A percentile compares a stretch with the other conserved stretches of the same genome.
Conservation (phyloP, 331 rosid species). For the Quercus tomentella region DNA sequence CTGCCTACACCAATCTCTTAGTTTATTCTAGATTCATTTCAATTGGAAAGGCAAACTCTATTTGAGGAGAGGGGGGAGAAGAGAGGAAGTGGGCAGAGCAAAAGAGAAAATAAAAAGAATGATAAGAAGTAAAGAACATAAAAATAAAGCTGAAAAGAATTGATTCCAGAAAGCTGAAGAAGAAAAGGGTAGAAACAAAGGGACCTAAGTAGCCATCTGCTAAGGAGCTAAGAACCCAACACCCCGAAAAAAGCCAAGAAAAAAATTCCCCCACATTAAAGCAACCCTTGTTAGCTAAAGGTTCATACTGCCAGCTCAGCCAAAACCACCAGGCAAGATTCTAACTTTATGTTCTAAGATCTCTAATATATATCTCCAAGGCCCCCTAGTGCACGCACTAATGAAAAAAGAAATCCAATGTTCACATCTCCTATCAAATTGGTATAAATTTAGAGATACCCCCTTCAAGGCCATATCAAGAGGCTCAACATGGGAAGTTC, state of each 20-base stretch:
- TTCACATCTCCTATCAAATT: not conserved
- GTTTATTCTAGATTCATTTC: no score
- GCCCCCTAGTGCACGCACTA: not conserved
- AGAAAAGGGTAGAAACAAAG: not conserved
- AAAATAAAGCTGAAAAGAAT: not conserved
- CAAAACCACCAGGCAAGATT: not conserved
- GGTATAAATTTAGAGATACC: not conserved
- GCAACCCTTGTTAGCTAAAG: no score
- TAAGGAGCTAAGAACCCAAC: not conserved
- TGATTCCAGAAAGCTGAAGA: not conserved
- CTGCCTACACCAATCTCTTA: no score
- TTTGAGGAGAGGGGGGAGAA: no score
- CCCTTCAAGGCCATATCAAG: not conserved
- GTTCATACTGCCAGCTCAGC: no score
- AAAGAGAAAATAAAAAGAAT: no score
- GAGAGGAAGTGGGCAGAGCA: no score
- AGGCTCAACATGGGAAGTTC: not conserved
- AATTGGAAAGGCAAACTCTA: no score
- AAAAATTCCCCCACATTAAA: no score
- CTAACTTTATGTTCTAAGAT: not conserved
- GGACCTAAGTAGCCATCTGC: not conserved
- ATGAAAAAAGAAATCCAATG: not conserved
- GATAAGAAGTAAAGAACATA: not conserved
- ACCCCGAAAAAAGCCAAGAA: not conserved
- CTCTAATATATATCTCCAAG: not conserved